Evolutionary conservation across 2,329 filamentous ascomycete genomes (phyloP).

Genomic region (Tympanopsis confertula): DNA sequence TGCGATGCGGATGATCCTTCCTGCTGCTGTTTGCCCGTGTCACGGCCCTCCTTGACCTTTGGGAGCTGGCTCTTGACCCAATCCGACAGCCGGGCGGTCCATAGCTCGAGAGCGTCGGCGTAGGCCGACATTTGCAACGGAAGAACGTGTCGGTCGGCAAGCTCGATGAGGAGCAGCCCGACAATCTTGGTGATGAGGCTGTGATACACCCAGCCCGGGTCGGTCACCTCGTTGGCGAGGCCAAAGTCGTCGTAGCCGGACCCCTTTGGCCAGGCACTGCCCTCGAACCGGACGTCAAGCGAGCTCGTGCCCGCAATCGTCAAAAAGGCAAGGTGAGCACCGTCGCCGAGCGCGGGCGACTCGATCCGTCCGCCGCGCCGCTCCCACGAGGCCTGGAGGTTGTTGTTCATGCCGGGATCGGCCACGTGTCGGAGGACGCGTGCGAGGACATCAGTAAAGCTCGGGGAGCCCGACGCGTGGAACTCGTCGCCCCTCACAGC

Average conservation of each 20-base stretch:
- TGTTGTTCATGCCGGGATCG: constrained; percentile 62
- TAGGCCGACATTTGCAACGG: constrained; percentile 74
- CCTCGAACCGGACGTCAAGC: constrained; percentile 67
- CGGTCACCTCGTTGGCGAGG: constrained; percentile 70
- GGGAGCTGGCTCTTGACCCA: constrained; percentile 50
- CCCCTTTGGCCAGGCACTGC: constrained; percentile 26
- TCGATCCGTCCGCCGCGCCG: constrained; percentile 46
- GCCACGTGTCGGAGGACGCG: constrained; percentile 63
- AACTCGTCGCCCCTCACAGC: constrained; percentile 69
- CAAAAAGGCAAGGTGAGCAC: constrained; percentile 75
- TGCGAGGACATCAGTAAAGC: constrained; percentile 62
- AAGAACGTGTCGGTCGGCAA: constrained; percentile 69
- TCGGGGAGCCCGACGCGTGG: constrained; percentile 66
- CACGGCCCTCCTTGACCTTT: constrained; percentile 14
- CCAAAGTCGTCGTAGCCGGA: constrained; percentile 85
- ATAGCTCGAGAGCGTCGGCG: constrained; percentile 49
- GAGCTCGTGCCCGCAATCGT: constrained; percentile 81
- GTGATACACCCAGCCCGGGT: constrained; percentile 77
- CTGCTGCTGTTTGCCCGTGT: constrained; percentile 5
- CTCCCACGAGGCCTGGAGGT: constrained; percentile 70
- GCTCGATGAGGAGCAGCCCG: constrained; percentile 69
- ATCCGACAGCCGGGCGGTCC: constrained; percentile 55
- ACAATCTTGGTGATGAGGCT: constrained; percentile 67
- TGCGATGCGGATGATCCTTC: constrained; percentile 21
- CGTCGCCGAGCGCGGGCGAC: constrained; percentile 62